Percentiles rank a stretch among this genome's conserved stretches.
Evolutionary conservation across 1,139 yeast species (phyloP).

Genomic region (Pichia sp.): DNA sequence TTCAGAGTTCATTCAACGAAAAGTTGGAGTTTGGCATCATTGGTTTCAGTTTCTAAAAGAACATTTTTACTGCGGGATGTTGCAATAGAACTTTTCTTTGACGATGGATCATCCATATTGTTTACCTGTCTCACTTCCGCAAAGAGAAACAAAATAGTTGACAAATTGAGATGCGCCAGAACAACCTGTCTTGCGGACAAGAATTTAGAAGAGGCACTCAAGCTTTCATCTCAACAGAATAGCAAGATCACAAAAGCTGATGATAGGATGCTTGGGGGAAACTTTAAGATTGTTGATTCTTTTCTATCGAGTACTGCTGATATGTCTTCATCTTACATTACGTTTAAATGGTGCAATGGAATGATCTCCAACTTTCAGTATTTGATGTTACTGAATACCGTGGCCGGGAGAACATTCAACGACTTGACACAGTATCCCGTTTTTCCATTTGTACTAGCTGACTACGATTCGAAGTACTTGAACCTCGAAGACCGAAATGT

Average conservation of each 20-base stretch:
- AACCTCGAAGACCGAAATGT: conserved; percentile 54
- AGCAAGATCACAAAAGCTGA: neutral
- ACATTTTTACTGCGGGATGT: conserved; percentile 72
- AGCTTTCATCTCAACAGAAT: conserved; percentile 32
- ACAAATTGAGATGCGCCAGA: conserved; percentile 39
- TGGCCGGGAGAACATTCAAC: conserved; percentile 83
- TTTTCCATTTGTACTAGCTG: conserved; percentile 86
- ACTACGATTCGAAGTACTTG: conserved; percentile 58
- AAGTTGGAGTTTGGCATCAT: conserved; percentile 25
- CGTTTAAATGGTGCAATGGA: conserved; percentile 67
- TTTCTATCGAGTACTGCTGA: conserved; percentile 30
- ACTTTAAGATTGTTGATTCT: conserved; percentile 34
- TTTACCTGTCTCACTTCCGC: conserved; percentile 47
- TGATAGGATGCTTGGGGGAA: conserved; percentile 13
- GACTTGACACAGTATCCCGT: conserved; percentile 86
- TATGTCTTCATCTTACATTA: conserved; percentile 38
- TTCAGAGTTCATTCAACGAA: conserved; percentile 14
- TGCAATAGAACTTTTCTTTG: conserved; percentile 69
- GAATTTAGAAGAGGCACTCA: conserved; percentile 47
- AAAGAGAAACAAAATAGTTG: conserved; percentile 51
- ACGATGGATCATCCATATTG: conserved; percentile 61
- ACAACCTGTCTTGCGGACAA: conserved; percentile 40
- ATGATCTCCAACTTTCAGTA: conserved; percentile 77
- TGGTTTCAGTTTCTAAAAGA: conserved; percentile 61
- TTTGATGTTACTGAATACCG: conserved; percentile 66